These are phyloP conservation scores for Penicillium sumatraense DNA, from an alignment of 2,329 filamentous ascomycete species.

Conservation along the genomic window DNA sequence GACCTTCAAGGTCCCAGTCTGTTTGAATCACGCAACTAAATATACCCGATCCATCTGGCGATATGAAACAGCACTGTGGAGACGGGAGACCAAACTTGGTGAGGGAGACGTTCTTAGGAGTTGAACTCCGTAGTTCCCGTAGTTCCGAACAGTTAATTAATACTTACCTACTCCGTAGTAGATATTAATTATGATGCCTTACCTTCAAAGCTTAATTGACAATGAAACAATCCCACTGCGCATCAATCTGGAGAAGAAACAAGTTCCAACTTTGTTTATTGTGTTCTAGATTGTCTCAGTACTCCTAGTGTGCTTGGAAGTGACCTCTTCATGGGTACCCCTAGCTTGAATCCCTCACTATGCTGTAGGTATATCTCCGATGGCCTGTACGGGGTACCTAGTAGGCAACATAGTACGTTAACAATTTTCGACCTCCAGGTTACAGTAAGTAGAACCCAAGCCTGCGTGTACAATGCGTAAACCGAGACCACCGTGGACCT, in stretches of 20 bases:
- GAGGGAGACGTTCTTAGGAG: neutral
- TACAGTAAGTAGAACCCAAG: no score
- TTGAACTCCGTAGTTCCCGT: neutral
- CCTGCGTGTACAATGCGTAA: constrained; percentile 8
- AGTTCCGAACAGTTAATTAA: no score
- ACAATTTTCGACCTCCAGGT: no score
- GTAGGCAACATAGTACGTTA: neutral
- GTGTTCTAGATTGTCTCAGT: neutral
- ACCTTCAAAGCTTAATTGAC: neutral
- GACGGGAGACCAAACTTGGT: neutral
- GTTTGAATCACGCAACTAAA: neutral
- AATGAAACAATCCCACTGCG: neutral
- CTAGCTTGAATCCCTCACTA: neutral
- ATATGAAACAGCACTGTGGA: neutral
- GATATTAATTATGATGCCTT: neutral
- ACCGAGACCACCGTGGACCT: constrained; percentile 4
- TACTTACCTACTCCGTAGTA: no score
- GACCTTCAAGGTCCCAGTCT: neutral
- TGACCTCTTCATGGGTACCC: no score
- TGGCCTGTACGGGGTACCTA: no score
- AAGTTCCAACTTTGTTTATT: neutral
- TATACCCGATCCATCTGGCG: no score
- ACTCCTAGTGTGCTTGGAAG: neutral
- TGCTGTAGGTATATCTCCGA: no score
- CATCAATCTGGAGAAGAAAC: neutral